Percentiles rank a stretch among this genome's conserved stretches.
Evolutionary conservation across 768 basidiomycete genomes (phyloP).

Genomic region (Lenzites betulinus): DNA sequence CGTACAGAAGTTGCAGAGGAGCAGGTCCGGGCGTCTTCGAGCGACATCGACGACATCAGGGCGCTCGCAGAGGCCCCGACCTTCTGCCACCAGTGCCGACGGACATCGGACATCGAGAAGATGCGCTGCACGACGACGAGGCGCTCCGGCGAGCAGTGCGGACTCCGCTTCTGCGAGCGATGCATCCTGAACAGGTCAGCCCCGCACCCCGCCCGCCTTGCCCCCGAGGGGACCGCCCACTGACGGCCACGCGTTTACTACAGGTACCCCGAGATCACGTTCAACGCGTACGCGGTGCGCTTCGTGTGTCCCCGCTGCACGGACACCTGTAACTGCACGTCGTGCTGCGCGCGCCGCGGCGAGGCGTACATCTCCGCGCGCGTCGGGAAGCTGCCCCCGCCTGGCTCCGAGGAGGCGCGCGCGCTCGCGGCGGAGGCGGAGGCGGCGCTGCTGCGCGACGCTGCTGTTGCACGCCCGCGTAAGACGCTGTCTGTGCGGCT

Average conservation of each 20-base stretch:
- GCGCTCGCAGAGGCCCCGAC: conserved; percentile 17
- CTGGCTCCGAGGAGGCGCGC: conserved; percentile 12
- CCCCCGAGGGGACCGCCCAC: not conserved
- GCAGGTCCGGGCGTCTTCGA: no score
- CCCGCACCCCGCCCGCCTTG: not conserved
- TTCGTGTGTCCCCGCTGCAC: conserved; percentile 50
- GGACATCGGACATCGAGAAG: conserved; percentile 31
- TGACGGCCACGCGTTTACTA: no score
- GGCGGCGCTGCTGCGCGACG: not conserved
- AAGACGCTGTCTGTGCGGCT: no score
- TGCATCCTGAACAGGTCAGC: conserved; percentile 38
- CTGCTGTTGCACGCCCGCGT: not conserved
- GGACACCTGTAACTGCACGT: conserved; percentile 50
- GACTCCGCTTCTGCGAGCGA: conserved; percentile 37
- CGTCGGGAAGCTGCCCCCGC: conserved; percentile 5
- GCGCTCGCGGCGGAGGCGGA: conserved; percentile 1
- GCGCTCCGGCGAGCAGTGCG: conserved; percentile 29
- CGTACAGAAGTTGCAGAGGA: no score
- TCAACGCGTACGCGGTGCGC: conserved; percentile 29
- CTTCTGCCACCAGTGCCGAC: conserved; percentile 43
- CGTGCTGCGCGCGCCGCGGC: conserved; percentile 46
- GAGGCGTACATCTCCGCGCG: conserved; percentile 43
- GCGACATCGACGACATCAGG: not conserved
- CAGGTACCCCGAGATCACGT: conserved; percentile 44
- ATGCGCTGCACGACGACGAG: conserved; percentile 36